phyloP scores from a whole-genome alignment of 495 filamentous ascomycete genomes.

The Penicillium antarcticum region DNA sequence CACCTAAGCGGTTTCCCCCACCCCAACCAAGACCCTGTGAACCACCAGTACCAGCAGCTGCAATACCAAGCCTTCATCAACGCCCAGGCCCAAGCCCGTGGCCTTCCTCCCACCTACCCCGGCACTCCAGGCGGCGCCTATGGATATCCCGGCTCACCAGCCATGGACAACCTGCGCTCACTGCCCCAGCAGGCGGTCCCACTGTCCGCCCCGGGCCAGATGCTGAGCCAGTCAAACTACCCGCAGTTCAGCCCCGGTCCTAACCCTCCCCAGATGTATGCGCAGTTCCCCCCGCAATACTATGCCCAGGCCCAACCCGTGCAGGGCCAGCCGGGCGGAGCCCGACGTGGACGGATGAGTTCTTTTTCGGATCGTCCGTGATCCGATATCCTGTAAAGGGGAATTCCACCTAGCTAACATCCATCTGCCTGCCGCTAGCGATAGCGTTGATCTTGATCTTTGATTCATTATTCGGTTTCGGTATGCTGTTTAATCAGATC shows the following conservation, averaged over 20 bases:
- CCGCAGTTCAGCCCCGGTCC: constrained; percentile 49
- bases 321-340: constrained; percentile 43
- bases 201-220: constrained; percentile 35
- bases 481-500: constrained; percentile 30
- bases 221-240: constrained; percentile 43
- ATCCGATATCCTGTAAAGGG: neutral
- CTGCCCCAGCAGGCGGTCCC: constrained; percentile 34
- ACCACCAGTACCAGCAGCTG: constrained; percentile 46
- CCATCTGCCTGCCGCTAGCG: constrained; percentile 17
- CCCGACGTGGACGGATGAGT: constrained; percentile 51
- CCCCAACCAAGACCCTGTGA: constrained; percentile 39
- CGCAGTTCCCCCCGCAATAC: constrained; percentile 49
- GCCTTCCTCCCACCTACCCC: constrained; percentile 43
- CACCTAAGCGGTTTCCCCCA: constrained; percentile 28
- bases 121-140: constrained; percentile 32
- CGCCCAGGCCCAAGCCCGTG: constrained; percentile 40
- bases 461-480: neutral
- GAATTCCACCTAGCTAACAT: neutral
- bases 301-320: constrained; percentile 44
- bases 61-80: constrained; percentile 47
- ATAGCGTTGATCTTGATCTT: constrained; percentile 15
- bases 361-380: constrained; percentile 3
- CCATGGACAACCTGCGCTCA: constrained; percentile 41
- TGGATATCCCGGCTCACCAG: constrained; percentile 41
- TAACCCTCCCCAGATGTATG: constrained; percentile 46